Conservation (phyloP, 169 alveolate species). For the Eimeria maxima region DNA sequence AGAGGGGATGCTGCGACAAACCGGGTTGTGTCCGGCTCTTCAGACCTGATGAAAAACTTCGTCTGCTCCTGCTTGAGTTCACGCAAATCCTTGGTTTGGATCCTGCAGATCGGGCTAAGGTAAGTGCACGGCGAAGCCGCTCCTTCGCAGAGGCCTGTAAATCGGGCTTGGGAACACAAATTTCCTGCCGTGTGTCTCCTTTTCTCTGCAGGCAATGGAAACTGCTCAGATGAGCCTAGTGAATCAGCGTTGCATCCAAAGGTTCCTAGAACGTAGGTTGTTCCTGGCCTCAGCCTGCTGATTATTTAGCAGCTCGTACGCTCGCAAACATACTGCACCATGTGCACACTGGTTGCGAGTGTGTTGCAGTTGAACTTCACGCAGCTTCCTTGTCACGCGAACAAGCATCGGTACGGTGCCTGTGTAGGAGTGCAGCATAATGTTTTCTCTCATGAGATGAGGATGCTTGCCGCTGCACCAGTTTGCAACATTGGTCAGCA, state of each 20-base stretch:
- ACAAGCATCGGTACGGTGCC: constrained; percentile 40
- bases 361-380: constrained; percentile 67
- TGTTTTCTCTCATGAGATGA: neutral
- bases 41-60: constrained; percentile 83
- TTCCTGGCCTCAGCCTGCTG: neutral
- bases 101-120: constrained; percentile 65
- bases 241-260: constrained; percentile 39
- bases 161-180: neutral
- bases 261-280: constrained; percentile 59
- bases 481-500: neutral
- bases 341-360: neutral
- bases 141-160: neutral
- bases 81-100: constrained; percentile 70
- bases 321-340: neutral
- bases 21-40: neutral
- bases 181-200: neutral
- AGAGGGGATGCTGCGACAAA: neutral
- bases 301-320: neutral
- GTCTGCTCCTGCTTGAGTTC: constrained; percentile 79
- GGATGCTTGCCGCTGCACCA: neutral
- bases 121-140: neutral
- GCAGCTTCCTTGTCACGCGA: constrained; percentile 60
- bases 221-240: constrained; percentile 76
- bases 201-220: constrained; percentile 71
- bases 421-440: neutral